Base-by-base conservation (phyloP, 1,139 yeast species). In the Hemisphaericaspora xylofermentans region DNA sequence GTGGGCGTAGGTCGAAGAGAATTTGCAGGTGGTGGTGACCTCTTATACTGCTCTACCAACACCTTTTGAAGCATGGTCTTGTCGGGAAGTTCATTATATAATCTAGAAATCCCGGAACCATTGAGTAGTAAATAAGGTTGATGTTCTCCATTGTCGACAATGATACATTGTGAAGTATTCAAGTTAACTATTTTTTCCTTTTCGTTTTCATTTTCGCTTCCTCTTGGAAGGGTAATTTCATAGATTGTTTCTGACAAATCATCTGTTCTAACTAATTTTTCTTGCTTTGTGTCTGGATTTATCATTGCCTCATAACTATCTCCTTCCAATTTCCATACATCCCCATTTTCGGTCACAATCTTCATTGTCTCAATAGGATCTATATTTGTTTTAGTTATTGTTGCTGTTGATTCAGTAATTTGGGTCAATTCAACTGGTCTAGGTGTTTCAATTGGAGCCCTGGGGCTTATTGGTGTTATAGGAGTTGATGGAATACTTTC, bases 71-170 rank as follows among this genome's bases (percentile, higher is more conserved):
- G 26, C 10, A 16, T 25, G 17, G 10, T 22, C 12, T 13, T 16
- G 14, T 17, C 30, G n/a, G 26, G 26, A 38, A 60, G 56, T 0
- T 31, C 40, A 4, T 50, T 43, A 33, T 56, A 47, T 17, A 71
- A 44, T 37, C 62, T 62, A 3, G 68, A 60, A 12, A 59, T 47
- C 0, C 73, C 79, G 4, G 68, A 46, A 3, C 63, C 62, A 42
- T 62, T 71, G 17, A 74, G 43, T 33, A 73, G 52, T 8, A 73
- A 42, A 40, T 73, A 74, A 2, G 78, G 76, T n/a, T 54, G 57
- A 31, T 58, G 61, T 4, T 46, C 49, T 1, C 56, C 58, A 24
- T 65, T 50, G 39, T 70, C 73, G 4, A 73, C 74, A 4, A 74
- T 49, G 13, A 74, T 69, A 45, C 78, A 71, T 39, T 74, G 74